Evolutionary conservation across 768 basidiomycete genomes (phyloP).

Genomic region (Kwoniella shandongensis): DNA sequence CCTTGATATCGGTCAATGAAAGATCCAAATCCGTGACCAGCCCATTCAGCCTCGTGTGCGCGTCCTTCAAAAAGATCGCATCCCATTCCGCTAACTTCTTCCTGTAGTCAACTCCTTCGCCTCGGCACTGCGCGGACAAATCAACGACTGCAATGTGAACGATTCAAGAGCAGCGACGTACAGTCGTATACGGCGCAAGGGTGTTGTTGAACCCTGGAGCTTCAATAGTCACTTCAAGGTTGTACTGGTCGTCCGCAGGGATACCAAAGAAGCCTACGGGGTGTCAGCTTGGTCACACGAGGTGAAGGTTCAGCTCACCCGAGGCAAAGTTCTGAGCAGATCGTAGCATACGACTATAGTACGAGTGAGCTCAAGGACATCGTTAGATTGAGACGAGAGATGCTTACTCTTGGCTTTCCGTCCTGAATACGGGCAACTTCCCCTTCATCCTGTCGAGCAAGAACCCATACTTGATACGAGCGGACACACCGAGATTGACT

Average conservation of each 20-base stretch:
- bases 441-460: slow-evolving; percentile 69
- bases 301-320: slow-evolving; percentile 52
- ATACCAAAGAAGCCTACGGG: slow-evolving; percentile 69
- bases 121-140: slow-evolving; percentile 53
- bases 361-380: slow-evolving; percentile 2
- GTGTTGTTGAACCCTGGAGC: slow-evolving; percentile 72
- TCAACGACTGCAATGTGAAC: neutral
- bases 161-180: slow-evolving; percentile 14
- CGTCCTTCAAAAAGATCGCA: slow-evolving; percentile 67
- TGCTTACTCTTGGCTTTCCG: slow-evolving; percentile 64
- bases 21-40: slow-evolving; percentile 44
- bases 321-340: slow-evolving; percentile 59
- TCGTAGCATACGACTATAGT: slow-evolving; percentile 60
- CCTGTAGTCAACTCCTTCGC: slow-evolving; percentile 10
- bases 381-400: neutral
- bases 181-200: slow-evolving; percentile 76
- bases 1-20: slow-evolving; percentile 41
- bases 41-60: slow-evolving; percentile 63
- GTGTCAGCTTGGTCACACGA: neutral
- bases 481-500: slow-evolving; percentile 67
- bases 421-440: slow-evolving; percentile 74
- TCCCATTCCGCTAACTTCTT: slow-evolving; percentile 62
- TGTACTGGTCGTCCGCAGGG: slow-evolving; percentile 66
- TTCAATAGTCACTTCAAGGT: slow-evolving; percentile 76
- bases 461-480: slow-evolving; percentile 72